phyloP scores from a whole-genome alignment of 176 grass and related monocot species.

The Alloteropsis semialata region DNA sequence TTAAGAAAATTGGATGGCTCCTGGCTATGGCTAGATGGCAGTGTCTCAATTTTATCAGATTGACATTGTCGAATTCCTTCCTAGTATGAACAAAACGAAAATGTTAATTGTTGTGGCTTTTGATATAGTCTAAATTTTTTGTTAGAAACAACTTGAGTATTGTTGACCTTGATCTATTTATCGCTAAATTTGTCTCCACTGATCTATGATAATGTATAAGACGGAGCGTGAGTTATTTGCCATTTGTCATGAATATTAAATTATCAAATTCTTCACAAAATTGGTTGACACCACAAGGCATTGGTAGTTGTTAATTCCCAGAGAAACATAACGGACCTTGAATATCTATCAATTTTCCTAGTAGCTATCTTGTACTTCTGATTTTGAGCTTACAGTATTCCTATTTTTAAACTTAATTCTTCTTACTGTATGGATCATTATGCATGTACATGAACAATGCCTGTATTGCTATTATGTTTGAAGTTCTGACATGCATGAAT shows the following conservation, averaged over 20 bases:
- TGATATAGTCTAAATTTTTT: conserved; percentile 7
- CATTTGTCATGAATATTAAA: not conserved
- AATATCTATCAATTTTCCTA: conserved; percentile 11
- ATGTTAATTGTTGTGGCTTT: not conserved
- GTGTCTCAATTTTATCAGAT: not conserved
- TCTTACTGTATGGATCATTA: conserved; percentile 9
- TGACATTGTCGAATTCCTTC: not conserved
- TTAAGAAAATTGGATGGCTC: not conserved
- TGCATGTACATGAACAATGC: conserved; percentile 3
- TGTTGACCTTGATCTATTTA: conserved; percentile 12
- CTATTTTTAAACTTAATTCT: conserved; percentile 2
- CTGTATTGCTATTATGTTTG: conserved; percentile 21
- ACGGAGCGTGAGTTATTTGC: not conserved
- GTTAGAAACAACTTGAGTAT: not conserved
- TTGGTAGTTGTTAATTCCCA: not conserved
- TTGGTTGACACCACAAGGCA: conserved; percentile 3
- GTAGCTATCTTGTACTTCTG: not conserved
- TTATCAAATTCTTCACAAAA: not conserved
- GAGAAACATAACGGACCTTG: not conserved
- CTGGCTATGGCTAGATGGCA: not conserved
- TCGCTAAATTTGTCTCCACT: not conserved
- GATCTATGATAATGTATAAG: not conserved
- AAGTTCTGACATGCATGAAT: not conserved
- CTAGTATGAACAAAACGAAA: not conserved
- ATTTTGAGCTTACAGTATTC: not conserved